Conservation (phyloP, 768 basidiomycete genomes). For the Tephrocybe sp. region DNA sequence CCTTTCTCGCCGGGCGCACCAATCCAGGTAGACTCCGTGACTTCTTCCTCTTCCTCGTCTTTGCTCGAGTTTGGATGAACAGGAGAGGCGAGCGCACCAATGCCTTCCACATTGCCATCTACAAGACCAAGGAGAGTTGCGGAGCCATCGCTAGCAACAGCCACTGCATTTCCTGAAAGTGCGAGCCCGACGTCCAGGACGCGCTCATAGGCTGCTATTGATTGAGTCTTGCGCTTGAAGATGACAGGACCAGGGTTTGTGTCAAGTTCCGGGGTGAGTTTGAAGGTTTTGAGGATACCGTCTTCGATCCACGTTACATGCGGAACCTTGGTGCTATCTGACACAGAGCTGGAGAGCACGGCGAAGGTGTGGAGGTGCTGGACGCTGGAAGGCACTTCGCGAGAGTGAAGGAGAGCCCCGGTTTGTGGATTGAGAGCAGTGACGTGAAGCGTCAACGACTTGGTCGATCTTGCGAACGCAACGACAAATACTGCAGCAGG, state of each 20-base stretch:
- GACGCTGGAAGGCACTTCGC: constrained; percentile 54
- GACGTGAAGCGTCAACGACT: constrained; percentile 66
- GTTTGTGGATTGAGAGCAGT: constrained; percentile 55
- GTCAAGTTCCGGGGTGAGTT: constrained; percentile 51
- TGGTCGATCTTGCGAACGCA: constrained; percentile 49
- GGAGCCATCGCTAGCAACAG: constrained; percentile 52
- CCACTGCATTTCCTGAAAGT: constrained; percentile 61
- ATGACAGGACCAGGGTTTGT: constrained; percentile 42
- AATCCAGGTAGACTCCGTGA: constrained; percentile 13
- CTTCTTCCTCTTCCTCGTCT: constrained; percentile 5
- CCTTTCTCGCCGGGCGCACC: constrained; percentile 9
- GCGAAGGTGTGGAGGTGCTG: constrained; percentile 31
- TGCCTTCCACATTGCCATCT: constrained; percentile 37
- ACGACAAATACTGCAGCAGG: constrained; percentile 55
- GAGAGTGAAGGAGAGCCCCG: constrained; percentile 49
- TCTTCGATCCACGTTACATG: constrained; percentile 58
- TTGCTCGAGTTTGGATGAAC: constrained; percentile 35
- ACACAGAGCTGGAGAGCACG: constrained; percentile 21
- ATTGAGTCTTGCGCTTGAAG: neutral
- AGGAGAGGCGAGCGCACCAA: constrained; percentile 59
- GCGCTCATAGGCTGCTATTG: constrained; percentile 38
- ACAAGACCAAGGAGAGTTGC: constrained; percentile 55
- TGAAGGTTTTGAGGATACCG: constrained; percentile 46
- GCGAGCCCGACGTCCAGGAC: constrained; percentile 64
- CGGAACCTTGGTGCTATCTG: constrained; percentile 21